These are phyloP conservation scores for Pterulicium gracile DNA, from an alignment of 1,284 basidiomycete species.

Conservation along the genomic window DNA sequence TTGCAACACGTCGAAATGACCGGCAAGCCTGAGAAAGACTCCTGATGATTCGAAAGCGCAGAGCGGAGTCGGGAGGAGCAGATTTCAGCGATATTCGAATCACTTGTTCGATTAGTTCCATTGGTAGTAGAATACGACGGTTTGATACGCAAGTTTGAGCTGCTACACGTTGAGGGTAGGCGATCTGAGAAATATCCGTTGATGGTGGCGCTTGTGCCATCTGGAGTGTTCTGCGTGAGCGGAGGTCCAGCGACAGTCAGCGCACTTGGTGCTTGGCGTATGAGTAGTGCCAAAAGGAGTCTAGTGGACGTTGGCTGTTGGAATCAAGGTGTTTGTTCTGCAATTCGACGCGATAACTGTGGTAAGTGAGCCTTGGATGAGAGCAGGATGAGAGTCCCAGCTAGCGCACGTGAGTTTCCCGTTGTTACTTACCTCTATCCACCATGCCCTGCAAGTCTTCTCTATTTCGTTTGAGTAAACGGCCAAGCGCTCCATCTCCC, in stretches of 20 bases:
- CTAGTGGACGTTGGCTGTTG: no score
- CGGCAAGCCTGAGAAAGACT: neutral
- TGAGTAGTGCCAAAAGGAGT: neutral
- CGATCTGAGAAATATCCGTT: neutral
- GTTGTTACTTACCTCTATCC: no score
- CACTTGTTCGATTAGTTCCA: neutral
- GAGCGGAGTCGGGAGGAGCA: neutral
- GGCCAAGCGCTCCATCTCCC: no score
- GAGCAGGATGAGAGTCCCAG: no score
- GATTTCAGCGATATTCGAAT: neutral
- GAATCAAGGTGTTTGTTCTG: no score
- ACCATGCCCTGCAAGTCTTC: no score
- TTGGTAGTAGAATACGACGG: neutral
- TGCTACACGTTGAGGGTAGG: neutral
- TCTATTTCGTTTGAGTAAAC: no score
- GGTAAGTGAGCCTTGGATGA: no score
- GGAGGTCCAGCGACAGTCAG: neutral
- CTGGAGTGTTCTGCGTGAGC: neutral
- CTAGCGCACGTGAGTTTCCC: no score
- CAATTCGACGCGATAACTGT: no score
- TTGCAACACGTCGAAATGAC: neutral
- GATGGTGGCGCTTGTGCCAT: neutral
- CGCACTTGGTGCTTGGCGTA: neutral
- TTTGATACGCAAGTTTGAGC: no score
- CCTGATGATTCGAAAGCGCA: neutral